phyloP scores from a whole-genome alignment of 345 rosid genomes.

The Aquilaria yunnanensis region DNA sequence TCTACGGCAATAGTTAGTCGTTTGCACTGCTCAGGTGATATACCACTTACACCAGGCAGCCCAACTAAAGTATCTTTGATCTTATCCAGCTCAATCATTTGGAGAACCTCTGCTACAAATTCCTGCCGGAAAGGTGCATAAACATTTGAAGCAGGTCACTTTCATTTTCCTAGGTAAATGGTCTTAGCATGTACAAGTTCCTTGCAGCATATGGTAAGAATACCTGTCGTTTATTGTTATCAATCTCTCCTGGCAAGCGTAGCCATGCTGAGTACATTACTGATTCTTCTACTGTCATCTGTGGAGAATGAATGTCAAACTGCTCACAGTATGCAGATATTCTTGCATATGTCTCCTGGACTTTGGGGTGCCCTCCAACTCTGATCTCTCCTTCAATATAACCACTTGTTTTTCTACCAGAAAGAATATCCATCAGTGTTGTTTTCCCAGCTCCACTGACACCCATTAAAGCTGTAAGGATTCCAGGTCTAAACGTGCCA shows the following conservation, averaged over 20 bases:
- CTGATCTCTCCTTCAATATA: constrained; percentile 63
- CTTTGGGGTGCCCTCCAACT: constrained; percentile 62
- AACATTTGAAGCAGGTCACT: neutral
- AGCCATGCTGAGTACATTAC: constrained; percentile 73
- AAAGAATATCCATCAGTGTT: constrained; percentile 67
- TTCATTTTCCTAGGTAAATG: neutral
- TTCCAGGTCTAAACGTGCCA: constrained; percentile 69
- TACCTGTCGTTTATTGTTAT: constrained; percentile 28
- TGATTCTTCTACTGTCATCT: constrained; percentile 65
- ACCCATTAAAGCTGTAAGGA: constrained; percentile 83
- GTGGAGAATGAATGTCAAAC: constrained; percentile 73
- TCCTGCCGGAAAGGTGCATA: constrained; percentile 19
- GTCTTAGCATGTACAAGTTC: neutral
- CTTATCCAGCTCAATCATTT: constrained; percentile 44
- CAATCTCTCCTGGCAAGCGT: constrained; percentile 37
- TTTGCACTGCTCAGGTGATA: constrained; percentile 53
- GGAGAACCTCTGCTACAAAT: constrained; percentile 44
- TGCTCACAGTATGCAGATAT: constrained; percentile 86
- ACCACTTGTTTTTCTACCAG: constrained; percentile 54
- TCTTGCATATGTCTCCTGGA: constrained; percentile 75
- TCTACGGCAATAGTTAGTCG: constrained; percentile 56
- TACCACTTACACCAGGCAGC: constrained; percentile 33
- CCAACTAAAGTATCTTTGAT: constrained; percentile 50
- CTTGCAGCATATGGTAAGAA: neutral
- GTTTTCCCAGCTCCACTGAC: constrained; percentile 91